A percentile compares a stretch with the other conserved stretches of the same genome.
Evolutionary conservation across 306 rosid genomes (phyloP).

Genomic region (Vigna angularis): DNA sequence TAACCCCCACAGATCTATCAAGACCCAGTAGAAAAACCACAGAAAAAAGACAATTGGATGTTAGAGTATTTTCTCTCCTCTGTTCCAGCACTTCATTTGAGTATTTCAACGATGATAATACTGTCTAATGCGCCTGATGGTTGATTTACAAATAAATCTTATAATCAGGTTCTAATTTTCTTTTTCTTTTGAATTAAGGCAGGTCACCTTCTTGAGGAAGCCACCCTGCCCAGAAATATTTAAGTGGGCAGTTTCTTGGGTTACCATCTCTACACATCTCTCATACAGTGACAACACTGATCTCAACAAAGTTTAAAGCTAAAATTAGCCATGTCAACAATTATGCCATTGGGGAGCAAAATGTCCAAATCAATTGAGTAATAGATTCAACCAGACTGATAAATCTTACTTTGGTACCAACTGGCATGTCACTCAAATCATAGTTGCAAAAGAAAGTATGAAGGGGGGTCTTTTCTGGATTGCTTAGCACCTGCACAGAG

Average conservation of each 20-base stretch:
- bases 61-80: conserved; percentile 21
- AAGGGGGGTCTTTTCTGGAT: conserved; percentile 98
- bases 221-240: conserved; percentile 3
- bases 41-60: neutral
- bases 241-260: neutral
- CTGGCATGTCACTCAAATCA: conserved; percentile 96
- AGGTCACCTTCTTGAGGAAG: conserved; percentile 28
- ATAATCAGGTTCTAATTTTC: neutral
- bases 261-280: neutral
- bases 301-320: conserved; percentile 24
- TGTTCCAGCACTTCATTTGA: conserved; percentile 20
- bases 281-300: conserved; percentile 6
- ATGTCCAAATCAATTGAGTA: conserved; percentile 20
- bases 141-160: conserved; percentile 30
- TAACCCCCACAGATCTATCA: neutral
- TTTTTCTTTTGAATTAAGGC: neutral
- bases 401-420: conserved; percentile 89
- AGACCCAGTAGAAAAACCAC: conserved; percentile 15
- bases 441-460: conserved; percentile 99
- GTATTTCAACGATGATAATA: conserved; percentile 1
- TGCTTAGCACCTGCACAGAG: conserved; percentile 87
- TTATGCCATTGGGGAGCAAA: conserved; percentile 26
- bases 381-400: conserved; percentile 16
- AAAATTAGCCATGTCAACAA: conserved; percentile 18
- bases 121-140: conserved; percentile 12